These are phyloP conservation scores for Termitomyces sp. DNA, from an alignment of 768 basidiomycete genomes.

Conservation along the genomic window DNA sequence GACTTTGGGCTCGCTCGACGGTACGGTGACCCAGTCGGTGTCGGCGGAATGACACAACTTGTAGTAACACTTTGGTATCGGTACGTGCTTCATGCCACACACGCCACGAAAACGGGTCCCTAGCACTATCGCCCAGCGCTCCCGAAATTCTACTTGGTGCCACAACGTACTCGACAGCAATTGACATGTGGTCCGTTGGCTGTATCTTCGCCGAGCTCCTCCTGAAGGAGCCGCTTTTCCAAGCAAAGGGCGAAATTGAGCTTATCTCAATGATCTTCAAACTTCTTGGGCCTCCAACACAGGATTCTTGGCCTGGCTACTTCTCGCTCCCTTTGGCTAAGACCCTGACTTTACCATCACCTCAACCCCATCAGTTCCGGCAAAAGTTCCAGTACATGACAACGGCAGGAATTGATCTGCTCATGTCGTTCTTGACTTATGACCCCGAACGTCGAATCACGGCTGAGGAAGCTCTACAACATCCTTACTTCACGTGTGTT, in stretches of 20 bases:
- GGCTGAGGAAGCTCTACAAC: slow-evolving; percentile 85
- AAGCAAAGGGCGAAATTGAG: slow-evolving; percentile 93
- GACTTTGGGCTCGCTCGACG: slow-evolving; percentile 96
- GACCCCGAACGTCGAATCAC: slow-evolving; percentile 83
- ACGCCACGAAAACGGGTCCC: slow-evolving; percentile 1
- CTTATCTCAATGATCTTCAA: slow-evolving; percentile 93
- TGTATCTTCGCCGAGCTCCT: slow-evolving; percentile 98
- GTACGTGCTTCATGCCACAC: slow-evolving; percentile 35
- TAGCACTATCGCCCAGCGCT: slow-evolving; percentile 46
- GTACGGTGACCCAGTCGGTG: slow-evolving; percentile 94
- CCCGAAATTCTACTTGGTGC: slow-evolving; percentile 95
- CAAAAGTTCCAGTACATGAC: slow-evolving; percentile 86
- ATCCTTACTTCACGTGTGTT: slow-evolving; percentile 85
- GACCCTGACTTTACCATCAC: slow-evolving; percentile 67
- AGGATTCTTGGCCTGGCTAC: slow-evolving; percentile 83
- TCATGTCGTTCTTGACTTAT: slow-evolving; percentile 79
- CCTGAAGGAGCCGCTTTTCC: slow-evolving; percentile 93
- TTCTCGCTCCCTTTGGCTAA: slow-evolving; percentile 74
- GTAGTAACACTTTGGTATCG: slow-evolving; percentile 99
- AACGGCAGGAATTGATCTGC: slow-evolving; percentile 75
- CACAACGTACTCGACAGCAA: slow-evolving; percentile 88
- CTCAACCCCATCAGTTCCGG: slow-evolving; percentile 71
- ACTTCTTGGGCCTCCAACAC: slow-evolving; percentile 89
- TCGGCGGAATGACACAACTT: slow-evolving; percentile 95
- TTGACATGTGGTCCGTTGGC: slow-evolving; percentile 98